A percentile compares a stretch with the other conserved stretches of the same genome.
phyloP scores from a whole-genome alignment of 805 yeast genomes.

The Kuraishia molischiana region DNA sequence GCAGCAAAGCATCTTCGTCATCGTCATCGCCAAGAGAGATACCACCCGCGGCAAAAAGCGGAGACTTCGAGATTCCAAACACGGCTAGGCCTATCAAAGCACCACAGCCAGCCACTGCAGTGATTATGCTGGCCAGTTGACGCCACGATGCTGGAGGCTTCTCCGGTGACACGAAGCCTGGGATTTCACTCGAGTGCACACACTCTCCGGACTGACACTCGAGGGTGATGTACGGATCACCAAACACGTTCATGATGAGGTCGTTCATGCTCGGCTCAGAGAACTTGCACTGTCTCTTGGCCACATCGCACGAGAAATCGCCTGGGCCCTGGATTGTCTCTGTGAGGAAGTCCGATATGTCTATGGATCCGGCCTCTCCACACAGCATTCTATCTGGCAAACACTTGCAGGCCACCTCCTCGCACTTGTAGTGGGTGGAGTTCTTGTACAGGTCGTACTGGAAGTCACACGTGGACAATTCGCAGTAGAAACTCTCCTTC shows the following conservation, averaged over 20 bases:
- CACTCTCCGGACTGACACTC: conserved; percentile 86
- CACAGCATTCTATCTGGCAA: conserved; percentile 89
- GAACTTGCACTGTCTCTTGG: conserved; percentile 56
- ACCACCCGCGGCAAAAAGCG: conserved; percentile 35
- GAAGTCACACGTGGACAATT: conserved; percentile 62
- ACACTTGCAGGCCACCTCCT: conserved; percentile 75
- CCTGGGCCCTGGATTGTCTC: conserved; percentile 94
- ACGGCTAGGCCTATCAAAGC: conserved; percentile 31
- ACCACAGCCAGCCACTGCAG: conserved; percentile 31
- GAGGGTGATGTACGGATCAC: conserved; percentile 84
- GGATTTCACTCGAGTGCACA: conserved; percentile 83
- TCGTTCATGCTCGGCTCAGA: conserved; percentile 96
- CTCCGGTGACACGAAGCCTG: conserved; percentile 74
- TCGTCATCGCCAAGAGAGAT: conserved; percentile 17
- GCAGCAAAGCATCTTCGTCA: conserved; percentile 23
- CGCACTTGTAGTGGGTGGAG: conserved; percentile 70
- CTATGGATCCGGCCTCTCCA: conserved; percentile 90
- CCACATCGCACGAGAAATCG: conserved; percentile 71
- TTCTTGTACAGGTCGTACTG: conserved; percentile 53
- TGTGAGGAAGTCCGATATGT: conserved; percentile 83
- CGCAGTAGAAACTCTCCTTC: conserved; percentile 85
- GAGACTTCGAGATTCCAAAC: conserved; percentile 47
- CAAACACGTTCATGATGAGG: conserved; percentile 81
- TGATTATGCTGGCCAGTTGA: conserved; percentile 35
- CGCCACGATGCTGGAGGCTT: conserved; percentile 31